Conservation (phyloP, 306 rosid genomes). For the Acmispon strigosus region DNA sequence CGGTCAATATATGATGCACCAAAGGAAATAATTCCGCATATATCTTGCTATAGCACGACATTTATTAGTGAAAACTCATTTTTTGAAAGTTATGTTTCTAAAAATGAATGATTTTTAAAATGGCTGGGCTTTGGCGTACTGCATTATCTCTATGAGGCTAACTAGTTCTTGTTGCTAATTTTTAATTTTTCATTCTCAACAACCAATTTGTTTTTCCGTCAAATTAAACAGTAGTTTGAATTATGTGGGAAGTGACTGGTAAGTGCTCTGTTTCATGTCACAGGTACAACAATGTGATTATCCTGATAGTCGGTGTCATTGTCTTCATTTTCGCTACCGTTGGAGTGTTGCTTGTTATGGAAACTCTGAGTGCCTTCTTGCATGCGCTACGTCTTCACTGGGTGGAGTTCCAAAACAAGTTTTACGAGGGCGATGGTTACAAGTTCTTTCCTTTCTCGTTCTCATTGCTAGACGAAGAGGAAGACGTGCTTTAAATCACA, state of each 20-base stretch:
- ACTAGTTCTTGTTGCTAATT: neutral
- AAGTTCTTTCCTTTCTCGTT: slow-evolving; percentile 74
- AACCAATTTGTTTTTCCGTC: neutral
- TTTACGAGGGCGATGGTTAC: slow-evolving; percentile 87
- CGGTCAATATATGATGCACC: neutral
- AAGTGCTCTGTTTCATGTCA: slow-evolving; percentile 7
- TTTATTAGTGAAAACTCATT: neutral
- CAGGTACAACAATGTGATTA: slow-evolving; percentile 82
- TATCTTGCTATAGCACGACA: neutral
- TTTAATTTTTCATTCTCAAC: neutral
- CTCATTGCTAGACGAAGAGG: slow-evolving; percentile 53
- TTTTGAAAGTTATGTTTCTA: neutral
- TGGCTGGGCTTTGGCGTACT: neutral
- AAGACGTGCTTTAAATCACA: slow-evolving; percentile 26
- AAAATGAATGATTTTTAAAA: neutral
- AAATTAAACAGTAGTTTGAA: neutral
- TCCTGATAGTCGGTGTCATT: slow-evolving; percentile 66
- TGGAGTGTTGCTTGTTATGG: slow-evolving; percentile 92
- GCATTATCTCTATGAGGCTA: neutral
- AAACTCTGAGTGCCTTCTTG: slow-evolving; percentile 92
- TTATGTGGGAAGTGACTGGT: neutral
- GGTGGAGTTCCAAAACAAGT: slow-evolving; percentile 99
- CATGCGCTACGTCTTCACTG: slow-evolving; percentile 97
- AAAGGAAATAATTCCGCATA: neutral
- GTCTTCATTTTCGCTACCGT: slow-evolving; percentile 79